These are phyloP conservation scores for Thelonectria olida DNA, from an alignment of 2,329 filamentous ascomycete species.

Conservation along the genomic window DNA sequence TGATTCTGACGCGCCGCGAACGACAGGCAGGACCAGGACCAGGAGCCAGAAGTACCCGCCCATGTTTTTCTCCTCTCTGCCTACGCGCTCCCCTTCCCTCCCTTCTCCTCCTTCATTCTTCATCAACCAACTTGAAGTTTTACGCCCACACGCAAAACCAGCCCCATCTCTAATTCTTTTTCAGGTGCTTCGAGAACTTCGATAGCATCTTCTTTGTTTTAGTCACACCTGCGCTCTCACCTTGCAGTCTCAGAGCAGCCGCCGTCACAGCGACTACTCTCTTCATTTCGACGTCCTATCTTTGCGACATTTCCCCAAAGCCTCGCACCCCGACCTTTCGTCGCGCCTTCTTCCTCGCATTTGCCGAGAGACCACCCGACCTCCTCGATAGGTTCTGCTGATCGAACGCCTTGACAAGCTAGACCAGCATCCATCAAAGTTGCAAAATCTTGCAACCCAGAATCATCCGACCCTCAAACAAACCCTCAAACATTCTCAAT, in stretches of 20 bases:
- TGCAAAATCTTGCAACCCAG: constrained; percentile 16
- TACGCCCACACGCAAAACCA: constrained; percentile 34
- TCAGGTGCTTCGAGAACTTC: constrained; percentile 26
- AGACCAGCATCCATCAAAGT: constrained; percentile 30
- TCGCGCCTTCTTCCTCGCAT: constrained; percentile 13
- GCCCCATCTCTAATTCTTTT: constrained; percentile 24
- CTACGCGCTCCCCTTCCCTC: constrained; percentile 15
- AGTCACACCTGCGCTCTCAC: constrained; percentile 18
- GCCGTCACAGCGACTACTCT: constrained; percentile 22
- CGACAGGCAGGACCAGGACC: constrained; percentile 28
- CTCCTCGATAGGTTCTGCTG: constrained; percentile 32
- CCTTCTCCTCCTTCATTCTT: constrained; percentile 29
- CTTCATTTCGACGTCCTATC: constrained; percentile 24
- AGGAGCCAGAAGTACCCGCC: constrained; percentile 36
- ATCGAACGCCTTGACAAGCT: constrained; percentile 35
- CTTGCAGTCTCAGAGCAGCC: constrained; percentile 15
- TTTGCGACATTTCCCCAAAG: constrained; percentile 20
- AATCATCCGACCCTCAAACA: constrained; percentile 23
- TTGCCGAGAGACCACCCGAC: constrained; percentile 6
- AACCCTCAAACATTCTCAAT: constrained; percentile 46
- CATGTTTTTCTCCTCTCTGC: constrained; percentile 36
- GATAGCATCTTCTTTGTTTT: constrained; percentile 26
- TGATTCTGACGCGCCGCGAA: constrained; percentile 13
- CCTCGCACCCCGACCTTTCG: neutral
- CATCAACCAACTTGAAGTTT: constrained; percentile 28